Evolutionary conservation across 2,329 filamentous ascomycete genomes (phyloP), one percentile per base, ranked within the genome.

Genomic region (Rutstroemia sp.): DNA sequence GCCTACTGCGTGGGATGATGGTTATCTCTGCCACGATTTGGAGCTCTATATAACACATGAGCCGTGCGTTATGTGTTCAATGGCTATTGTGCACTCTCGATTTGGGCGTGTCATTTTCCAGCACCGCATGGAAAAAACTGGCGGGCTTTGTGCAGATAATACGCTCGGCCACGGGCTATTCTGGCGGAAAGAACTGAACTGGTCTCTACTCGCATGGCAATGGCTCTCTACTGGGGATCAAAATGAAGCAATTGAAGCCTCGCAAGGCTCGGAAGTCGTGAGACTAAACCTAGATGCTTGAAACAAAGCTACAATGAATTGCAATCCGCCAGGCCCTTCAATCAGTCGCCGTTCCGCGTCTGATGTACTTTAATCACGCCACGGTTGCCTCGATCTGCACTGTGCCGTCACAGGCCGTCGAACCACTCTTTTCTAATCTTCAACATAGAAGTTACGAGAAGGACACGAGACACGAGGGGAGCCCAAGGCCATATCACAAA

Each of bases 11-110:
- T 61, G 80, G 82, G 34, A 48, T 34, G 88, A 90, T 63, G 92
- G 92, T 53, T 99, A 99, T 70, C 83, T 99, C 19, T 97, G 92
- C 73, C 90, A 95, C 63, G 89, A 90, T 54, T 80, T 99, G 30
- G 92, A 97, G 71, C 81, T 99, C 56, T 97, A 96, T 73, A 78
- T 95, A 59, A 96, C 92, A 2, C 92, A 97, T 68, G 94, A 99
- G 73, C 94, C 94, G 5, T 99, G 94, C 69, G 82, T 95, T 58
- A 95, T 95, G 82, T 99, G 94, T 73, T 90, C 88, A 38, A 97
- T 97, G 94, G 94, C 89, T 1, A 87, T 97, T 64, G 78, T 97
- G 21, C 92, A 97, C 69, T 96, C 92, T 8, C 83, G 94, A 51
- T 96, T 99, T 78, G 86, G 89, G 46, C 85, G 87, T 53, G 88